Evolutionary conservation across 805 yeast species (phyloP), one percentile per base, ranked within the genome.

Genomic region (Osmozyma mogii): DNA sequence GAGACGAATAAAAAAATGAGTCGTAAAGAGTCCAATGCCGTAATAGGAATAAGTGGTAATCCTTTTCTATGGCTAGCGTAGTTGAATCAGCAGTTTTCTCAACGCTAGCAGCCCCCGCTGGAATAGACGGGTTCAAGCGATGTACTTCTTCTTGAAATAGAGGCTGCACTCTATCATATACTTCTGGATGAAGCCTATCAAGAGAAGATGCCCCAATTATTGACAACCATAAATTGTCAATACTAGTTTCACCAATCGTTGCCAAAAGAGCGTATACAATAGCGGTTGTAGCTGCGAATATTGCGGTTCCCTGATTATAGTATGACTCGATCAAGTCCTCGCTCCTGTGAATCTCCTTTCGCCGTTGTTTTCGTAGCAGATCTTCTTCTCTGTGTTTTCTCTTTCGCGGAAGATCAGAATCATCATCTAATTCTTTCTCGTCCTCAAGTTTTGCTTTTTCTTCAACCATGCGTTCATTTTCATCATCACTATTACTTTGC

Each of bases 21-120:
- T 89, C 94, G 56, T 92, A 89, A 11, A 92, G 60, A 8, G 94
- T 81, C 84, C 97, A 88, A 52, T 89, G 96, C 27, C 96, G 76
- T 26, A 92, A 63, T 23, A 94, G 57, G 49, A 88, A 92, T 25
- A 92, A 60, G 35, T 85, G 76, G 54, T 83, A 92, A 54, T 94
- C 98, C 15, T 78, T 72, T 45, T 84, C 95, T 11, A 84, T 61
- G 15, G 69, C 66, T 16, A 92, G 56, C 2, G 71, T 49, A 6
- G 70, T 56, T 5, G 63, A 29, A 46, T 58, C 65, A 17, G 65
- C 67, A 20, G 70, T 49, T 29, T 50, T 52, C 16, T 52, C 58
- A 16, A 39, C 20, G n/a, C 38, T 32, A 16, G 38, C 27, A 9
- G 28, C 24, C 9, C 37, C 36, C 5, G 18, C 32, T 8, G 38